Base-by-base conservation (phyloP, 2,329 filamentous ascomycete genomes). In the Clonostachys chloroleuca region DNA sequence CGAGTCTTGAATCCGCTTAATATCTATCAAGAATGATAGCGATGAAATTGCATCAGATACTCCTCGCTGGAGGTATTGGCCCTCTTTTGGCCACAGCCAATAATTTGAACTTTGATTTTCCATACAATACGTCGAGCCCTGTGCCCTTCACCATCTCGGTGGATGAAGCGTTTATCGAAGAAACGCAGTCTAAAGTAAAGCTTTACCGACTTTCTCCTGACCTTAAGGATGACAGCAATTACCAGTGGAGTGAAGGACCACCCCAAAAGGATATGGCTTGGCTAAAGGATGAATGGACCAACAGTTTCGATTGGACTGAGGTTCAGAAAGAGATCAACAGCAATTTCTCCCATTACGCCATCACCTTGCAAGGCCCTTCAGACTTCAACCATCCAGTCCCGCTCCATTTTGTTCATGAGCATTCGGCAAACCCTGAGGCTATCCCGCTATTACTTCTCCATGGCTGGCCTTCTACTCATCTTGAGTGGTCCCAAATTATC, bases 341-440 rank as follows among this genome's bases (percentile, higher is more conserved):
- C n/a, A 45, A 51, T 6, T 41, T 46, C 13, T 43, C 30, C 10
- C 49, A 51, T 17, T 51, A 40, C 30, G 42, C 42, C 16, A 40
- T 46, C 16, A 40, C 39, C 6, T 16, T 51, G 17, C 47, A 43
- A 14, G 47, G 36, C 12, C 35, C 34, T 12, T 12, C 20, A 8
- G 39, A 17, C 4, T 46, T n/a, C 18, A 18, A 18, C 4, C 44
- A 46, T n/a, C 13, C 30, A 17, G 44, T 46, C 4, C 24, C 44
- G 6, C 24, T 48, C 13, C 50, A 50, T 34, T 51, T 47, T 18
- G 47, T 51, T 36, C 50, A 51, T 5, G 47, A 51, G 41, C 45
- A 20, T n/a, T 47, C 50, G 18, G 24, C 42, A 5, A 24, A 48
- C 10, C 20, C 34, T 14, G 47, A 47, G 14, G 47, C 50, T 6